Evolutionary conservation across 345 rosid genomes (phyloP).

Genomic region (Populus nigra): DNA sequence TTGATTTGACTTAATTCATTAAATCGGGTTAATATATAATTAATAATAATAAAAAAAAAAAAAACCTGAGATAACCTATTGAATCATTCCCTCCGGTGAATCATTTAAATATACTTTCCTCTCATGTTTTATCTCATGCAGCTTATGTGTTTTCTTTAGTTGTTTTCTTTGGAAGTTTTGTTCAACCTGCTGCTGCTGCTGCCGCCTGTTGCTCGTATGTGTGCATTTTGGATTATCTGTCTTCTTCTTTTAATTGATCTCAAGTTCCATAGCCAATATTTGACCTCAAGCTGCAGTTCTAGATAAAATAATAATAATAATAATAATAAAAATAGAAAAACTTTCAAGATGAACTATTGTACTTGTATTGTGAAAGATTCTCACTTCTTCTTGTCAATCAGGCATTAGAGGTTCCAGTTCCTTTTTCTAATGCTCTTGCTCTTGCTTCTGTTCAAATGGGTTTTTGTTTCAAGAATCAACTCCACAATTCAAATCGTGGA

Average conservation of each 20-base stretch:
- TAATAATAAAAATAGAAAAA: not conserved
- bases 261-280: not conserved
- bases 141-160: not conserved
- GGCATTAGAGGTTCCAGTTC: conserved; percentile 1
- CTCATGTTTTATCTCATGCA: not conserved
- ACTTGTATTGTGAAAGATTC: not conserved
- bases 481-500: conserved; percentile 68
- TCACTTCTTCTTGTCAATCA: not conserved
- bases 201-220: conserved; percentile 82
- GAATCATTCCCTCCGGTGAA: not conserved
- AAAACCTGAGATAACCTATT: too few relatives aligned
- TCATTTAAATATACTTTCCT: not conserved
- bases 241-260: not conserved
- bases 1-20: rapidly evolving
- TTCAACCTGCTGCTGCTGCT: conserved; percentile 48
- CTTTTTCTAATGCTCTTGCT: not conserved
- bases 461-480: conserved; percentile 56
- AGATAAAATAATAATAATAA: not conserved
- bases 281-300: not conserved
- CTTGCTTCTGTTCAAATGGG: conserved; percentile 6
- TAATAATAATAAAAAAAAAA: too few relatives aligned
- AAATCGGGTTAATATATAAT: too few relatives aligned
- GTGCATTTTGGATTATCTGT: not conserved
- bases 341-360: conserved; percentile 5
- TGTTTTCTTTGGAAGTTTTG: not conserved